These are phyloP conservation scores for Neonothopanus nambi DNA, from an alignment of 1,284 basidiomycete species.

Conservation along the genomic window DNA sequence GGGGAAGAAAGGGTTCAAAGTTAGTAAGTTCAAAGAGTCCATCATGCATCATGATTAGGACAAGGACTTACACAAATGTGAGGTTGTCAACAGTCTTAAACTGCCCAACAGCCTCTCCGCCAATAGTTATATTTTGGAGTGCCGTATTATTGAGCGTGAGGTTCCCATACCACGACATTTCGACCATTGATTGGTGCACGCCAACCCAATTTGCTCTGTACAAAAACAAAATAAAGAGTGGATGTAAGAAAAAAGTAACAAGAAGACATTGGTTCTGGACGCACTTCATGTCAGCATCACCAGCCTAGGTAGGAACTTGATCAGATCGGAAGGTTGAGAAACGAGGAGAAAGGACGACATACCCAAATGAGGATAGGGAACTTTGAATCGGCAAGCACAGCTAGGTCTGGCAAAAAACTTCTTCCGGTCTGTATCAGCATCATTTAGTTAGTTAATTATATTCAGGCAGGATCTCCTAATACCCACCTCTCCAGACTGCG, in stretches of 20 bases:
- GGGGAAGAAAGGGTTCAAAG: background rate
- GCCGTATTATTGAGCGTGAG: slow-evolving; percentile 32
- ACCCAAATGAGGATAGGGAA: slow-evolving; percentile 14
- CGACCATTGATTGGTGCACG: slow-evolving; percentile 33
- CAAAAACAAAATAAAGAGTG: background rate
- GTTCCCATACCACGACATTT: slow-evolving; percentile 39
- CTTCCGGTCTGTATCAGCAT: slow-evolving; percentile 27
- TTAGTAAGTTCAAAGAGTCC: background rate
- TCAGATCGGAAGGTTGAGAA: background rate
- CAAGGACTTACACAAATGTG: slow-evolving; percentile 31
- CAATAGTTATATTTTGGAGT: slow-evolving; percentile 35
- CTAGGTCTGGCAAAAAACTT: slow-evolving; percentile 33
- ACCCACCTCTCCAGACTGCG: slow-evolving; percentile 13
- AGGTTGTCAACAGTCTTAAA: slow-evolving; percentile 38
- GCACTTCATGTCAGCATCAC: slow-evolving; percentile 39
- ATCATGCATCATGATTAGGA: background rate
- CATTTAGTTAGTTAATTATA: background rate
- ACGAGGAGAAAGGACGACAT: background rate
- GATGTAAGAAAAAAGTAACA: background rate
- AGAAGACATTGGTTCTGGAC: background rate
- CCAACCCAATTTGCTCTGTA: slow-evolving; percentile 38
- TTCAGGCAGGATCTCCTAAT: background rate
- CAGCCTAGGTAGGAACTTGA: slow-evolving; percentile 35
- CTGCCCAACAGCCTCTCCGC: slow-evolving; percentile 31
- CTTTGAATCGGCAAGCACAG: slow-evolving; percentile 31